A percentile compares a stretch with the other conserved stretches of the same genome.
Evolutionary conservation across 352 stramenopile genomes (phyloP).

Genomic region (Globisporangium ultimum): DNA sequence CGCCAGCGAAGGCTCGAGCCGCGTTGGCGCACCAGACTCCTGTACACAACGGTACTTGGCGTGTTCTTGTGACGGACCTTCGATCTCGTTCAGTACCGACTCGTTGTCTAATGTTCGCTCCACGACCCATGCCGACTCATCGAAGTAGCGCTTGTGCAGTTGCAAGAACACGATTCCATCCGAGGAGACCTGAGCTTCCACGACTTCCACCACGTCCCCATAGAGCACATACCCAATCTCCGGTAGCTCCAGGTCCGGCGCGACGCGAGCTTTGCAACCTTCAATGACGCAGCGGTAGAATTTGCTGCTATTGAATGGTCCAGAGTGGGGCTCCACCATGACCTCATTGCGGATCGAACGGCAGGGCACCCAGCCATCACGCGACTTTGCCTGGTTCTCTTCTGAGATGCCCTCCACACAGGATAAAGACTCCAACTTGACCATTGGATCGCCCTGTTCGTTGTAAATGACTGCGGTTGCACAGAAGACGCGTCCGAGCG

Average conservation of each 20-base stretch:
- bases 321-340: conserved; percentile 50
- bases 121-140: conserved; percentile 62
- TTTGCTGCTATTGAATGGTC: conserved; percentile 32
- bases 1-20: conserved; percentile 52
- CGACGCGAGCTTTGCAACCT: conserved; percentile 62
- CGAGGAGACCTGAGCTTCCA: conserved; percentile 32
- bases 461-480: conserved; percentile 60
- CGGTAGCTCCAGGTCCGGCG: conserved; percentile 44
- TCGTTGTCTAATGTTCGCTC: conserved; percentile 78
- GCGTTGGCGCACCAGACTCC: conserved; percentile 54
- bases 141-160: conserved; percentile 67
- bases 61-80: conserved; percentile 30
- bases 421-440: conserved; percentile 50
- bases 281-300: conserved; percentile 74
- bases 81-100: conserved; percentile 62
- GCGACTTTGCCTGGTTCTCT: conserved; percentile 17
- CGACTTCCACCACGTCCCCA: conserved; percentile 70
- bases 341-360: conserved; percentile 76
- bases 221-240: conserved; percentile 78
- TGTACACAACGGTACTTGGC: conserved; percentile 68
- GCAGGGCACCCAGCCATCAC: conserved; percentile 60
- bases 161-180: conserved; percentile 65
- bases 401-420: conserved; percentile 26
- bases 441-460: conserved; percentile 73
- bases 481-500: conserved; percentile 59